Conservation (phyloP, 2,329 filamentous ascomycete species). For the Sclerotinia glacialis region DNA sequence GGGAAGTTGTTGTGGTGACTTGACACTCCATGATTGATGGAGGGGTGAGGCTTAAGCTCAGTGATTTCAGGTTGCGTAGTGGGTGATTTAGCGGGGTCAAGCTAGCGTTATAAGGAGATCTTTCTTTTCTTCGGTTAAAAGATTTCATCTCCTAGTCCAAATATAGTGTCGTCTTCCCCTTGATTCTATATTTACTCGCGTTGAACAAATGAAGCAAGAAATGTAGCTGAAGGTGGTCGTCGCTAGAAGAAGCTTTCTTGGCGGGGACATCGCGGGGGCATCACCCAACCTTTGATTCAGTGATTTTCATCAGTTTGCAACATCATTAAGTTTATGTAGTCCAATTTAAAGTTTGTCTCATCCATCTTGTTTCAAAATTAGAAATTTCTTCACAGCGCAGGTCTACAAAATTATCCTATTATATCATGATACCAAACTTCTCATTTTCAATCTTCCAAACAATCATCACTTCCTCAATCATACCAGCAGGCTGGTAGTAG, state of each 20-base stretch:
- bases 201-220: background rate
- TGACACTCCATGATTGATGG: background rate
- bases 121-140: too few relatives aligned
- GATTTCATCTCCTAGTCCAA: too few relatives aligned
- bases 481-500: background rate
- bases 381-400: background rate
- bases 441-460: background rate
- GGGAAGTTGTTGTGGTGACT: background rate
- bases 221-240: background rate
- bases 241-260: conserved; percentile 9
- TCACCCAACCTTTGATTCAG: background rate
- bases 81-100: too few relatives aligned
- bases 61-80: background rate
- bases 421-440: background rate
- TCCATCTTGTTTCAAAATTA: background rate
- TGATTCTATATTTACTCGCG: background rate
- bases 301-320: background rate
- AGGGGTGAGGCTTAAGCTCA: background rate
- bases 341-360: conserved; percentile 7
- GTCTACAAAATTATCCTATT: background rate
- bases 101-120: too few relatives aligned
- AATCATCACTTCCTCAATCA: background rate
- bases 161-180: background rate
- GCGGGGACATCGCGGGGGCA: background rate
- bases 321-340: background rate